Base-by-base conservation (phyloP, 176 grass and related monocot species). In the Pontederia crassipes region DNA sequence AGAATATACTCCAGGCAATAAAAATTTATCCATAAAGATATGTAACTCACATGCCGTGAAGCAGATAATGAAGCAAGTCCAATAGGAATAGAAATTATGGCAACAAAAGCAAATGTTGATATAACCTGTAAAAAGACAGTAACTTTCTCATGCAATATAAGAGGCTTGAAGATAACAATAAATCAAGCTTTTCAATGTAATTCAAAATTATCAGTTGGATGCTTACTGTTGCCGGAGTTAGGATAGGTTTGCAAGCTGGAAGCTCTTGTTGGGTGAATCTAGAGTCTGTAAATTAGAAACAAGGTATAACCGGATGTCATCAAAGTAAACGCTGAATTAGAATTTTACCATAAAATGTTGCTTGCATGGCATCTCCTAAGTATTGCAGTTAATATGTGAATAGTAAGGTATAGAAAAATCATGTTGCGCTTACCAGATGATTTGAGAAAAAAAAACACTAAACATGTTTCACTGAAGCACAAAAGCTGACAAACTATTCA, bases 231-330 rank as follows among this genome's bases (percentile, higher is more conserved):
- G 79, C 77, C 57, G 93, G 87, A 69, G 93, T 98, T 45, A 98
- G 65, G 14, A 98, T 59, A 56, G 93, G 93, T 70, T 98, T 98
- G 68, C 93, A 98, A 75, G 93, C 87, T 45, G 93, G 93, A 48
- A 98, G 82, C 74, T 98, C 93, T 68, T 92, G 93, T 51, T 92
- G 93, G 12, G 87, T 88, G 24, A 98, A 98, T 71, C 78, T 82
- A 4, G 93, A 98, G 81, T 98, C 92, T 97, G 71, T 46, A 63
- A 48, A 62, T 26, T 64, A 27, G 4, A 28, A 50, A 45, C 11
- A 10, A 28, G 20, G 1, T 40, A 40, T 40, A 3, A 40, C 6
- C 6, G 1, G 32, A 40, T 40, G 32, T 7, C 6, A 2, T 40
- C 32, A 40, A 40, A 40, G 32, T 3, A 3, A 4, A 40, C 3